Conservation (phyloP, 257 asterid genomes). For the Ehretia macrophylla region DNA sequence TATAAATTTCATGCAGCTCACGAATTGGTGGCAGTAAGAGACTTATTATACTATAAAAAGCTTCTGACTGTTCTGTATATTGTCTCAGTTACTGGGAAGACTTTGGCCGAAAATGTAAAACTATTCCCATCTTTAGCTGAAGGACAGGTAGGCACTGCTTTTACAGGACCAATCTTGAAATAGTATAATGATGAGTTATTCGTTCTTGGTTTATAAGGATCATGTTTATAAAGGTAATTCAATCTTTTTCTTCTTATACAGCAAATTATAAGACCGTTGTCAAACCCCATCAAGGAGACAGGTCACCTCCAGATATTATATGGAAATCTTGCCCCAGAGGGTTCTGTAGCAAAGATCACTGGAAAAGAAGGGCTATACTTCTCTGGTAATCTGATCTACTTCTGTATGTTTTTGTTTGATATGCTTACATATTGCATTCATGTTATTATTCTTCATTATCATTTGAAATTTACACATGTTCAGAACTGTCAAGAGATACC, state of each 20-base stretch:
- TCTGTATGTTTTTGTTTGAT: neutral
- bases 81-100: conserved; percentile 75
- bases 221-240: neutral
- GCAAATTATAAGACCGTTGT: conserved; percentile 81
- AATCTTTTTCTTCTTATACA: conserved; percentile 27
- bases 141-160: conserved; percentile 60
- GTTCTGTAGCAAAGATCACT: conserved; percentile 94
- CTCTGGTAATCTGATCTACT: too few relatives aligned
- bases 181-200: neutral
- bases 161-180: neutral
- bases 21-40: neutral
- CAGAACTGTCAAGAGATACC: neutral
- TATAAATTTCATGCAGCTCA: neutral
- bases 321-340: conserved; percentile 95
- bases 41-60: conserved; percentile 2
- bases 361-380: conserved; percentile 96
- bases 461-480: neutral
- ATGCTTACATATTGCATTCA: neutral
- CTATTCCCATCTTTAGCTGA: conserved; percentile 69
- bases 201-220: neutral
- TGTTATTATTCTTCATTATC: neutral
- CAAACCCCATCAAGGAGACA: conserved; percentile 88
- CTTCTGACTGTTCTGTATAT: neutral
- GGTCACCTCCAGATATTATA: conserved; percentile 90
- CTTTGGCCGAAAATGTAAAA: conserved; percentile 88